Base-by-base conservation (phyloP, 2,329 filamentous ascomycete species). In the Fusarium keratoplasticum region DNA sequence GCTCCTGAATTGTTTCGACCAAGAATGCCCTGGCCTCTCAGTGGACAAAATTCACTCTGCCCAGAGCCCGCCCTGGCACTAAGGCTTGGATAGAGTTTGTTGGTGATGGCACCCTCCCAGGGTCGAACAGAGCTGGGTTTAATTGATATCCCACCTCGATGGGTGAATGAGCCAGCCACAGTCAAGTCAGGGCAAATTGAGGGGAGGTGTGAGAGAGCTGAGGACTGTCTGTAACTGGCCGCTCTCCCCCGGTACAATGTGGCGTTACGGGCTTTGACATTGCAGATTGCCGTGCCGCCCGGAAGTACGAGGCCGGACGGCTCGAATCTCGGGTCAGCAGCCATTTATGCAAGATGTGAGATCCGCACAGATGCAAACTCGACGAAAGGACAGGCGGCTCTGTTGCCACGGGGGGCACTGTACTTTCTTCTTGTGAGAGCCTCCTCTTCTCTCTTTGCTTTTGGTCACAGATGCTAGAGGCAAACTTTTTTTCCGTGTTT, bases 311-410 rank as follows among this genome's bases (percentile, higher is more conserved):
- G 33, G 60, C 60, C 60, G 42, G 33, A 2, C 25, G 47, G 60
- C 11, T 38, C 22, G 31, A 54, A 36, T 54, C 44, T 44, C 58
- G 38, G 58, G 58, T 61, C 58, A 61, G 31, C 61, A 57, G 47
- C 50, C 50, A 42, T 57, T 38, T n/a, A 35, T 36, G 60, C 22
- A 25, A 38, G 31, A 63, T 31, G 44, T 55, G 33, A 63, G 44
- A 55, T 55, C 33, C 33, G 61, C 61, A 52, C 47, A 63, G 61
- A 63, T 63, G 47, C 44, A 55, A 63, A 54, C 61, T 31, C 47
- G 61, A 55, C 42, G 55, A 35, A 35, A 36, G 22, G 54, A 38
- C 31, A 33, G 13, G 14, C 31, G 22, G 31, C 18, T 38, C 9
- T 38, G 35, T 58, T 58, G 31, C 31, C 54, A 38, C 52, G 31